These are phyloP conservation scores for Ogataea dorogensis DNA, from an alignment of 805 yeast species.

Conservation along the genomic window DNA sequence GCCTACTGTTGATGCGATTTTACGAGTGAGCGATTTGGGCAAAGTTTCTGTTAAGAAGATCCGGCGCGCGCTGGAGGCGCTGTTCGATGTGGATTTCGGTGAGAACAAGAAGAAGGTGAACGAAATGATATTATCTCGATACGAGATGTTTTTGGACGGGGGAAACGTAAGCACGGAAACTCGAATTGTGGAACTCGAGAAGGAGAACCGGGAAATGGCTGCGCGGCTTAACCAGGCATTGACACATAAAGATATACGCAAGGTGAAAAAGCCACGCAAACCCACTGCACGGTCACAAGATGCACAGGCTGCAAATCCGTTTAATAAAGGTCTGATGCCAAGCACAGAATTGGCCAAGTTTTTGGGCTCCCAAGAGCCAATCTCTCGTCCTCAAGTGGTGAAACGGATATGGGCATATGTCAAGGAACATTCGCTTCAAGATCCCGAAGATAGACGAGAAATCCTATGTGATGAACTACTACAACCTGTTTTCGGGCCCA, in stretches of 20 bases:
- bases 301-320: conserved; percentile 34
- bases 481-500: conserved; percentile 57
- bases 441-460: conserved; percentile 63
- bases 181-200: conserved; percentile 33
- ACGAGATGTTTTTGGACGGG: conserved; percentile 39
- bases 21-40: conserved; percentile 67
- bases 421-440: conserved; percentile 58
- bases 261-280: conserved; percentile 15
- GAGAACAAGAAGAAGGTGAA: conserved; percentile 54
- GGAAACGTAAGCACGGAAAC: conserved; percentile 31
- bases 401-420: conserved; percentile 71
- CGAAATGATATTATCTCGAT: conserved; percentile 58
- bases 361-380: conserved; percentile 40
- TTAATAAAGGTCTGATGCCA: conserved; percentile 44
- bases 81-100: conserved; percentile 56
- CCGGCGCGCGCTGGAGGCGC: conserved; percentile 67
- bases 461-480: conserved; percentile 62
- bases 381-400: conserved; percentile 70
- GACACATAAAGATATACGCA: conserved; percentile 12
- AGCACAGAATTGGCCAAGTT: conserved; percentile 52
- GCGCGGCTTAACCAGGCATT: conserved; percentile 37
- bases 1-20: conserved; percentile 71
- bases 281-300: conserved; percentile 8
- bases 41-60: conserved; percentile 69
- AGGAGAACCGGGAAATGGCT: conserved; percentile 43